Conservation (phyloP, 2,329 filamentous ascomycete genomes). For the Trichoderma atrobrunneum region DNA sequence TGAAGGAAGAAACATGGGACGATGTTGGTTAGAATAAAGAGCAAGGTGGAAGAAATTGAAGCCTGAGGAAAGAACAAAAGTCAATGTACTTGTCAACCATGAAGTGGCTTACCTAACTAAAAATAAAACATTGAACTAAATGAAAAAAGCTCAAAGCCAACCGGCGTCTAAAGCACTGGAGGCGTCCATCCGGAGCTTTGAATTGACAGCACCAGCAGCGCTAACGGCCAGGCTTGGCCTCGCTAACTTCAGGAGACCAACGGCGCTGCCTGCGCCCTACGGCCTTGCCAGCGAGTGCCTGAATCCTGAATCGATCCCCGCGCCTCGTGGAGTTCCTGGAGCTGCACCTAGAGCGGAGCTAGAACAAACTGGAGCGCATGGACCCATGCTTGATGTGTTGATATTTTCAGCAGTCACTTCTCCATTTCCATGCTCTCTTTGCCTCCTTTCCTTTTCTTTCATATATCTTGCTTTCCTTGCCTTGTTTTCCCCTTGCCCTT, state of each 20-base stretch:
- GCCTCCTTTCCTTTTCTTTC: neutral
- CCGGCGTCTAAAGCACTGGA: neutral
- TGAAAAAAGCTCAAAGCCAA: neutral
- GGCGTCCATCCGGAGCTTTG: neutral
- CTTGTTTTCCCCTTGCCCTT: neutral
- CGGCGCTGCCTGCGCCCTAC: neutral
- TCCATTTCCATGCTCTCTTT: neutral
- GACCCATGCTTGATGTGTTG: neutral
- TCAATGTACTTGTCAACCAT: neutral
- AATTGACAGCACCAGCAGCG: neutral
- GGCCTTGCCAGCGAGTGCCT: neutral
- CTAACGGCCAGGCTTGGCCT: neutral
- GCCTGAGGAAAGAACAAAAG: neutral
- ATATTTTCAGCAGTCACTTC: constrained; percentile 4
- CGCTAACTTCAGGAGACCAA: neutral
- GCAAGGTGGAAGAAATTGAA: neutral
- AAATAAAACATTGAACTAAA: neutral
- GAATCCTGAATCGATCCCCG: constrained; percentile 3
- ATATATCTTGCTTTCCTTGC: neutral
- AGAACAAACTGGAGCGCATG: neutral
- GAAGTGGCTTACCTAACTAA: neutral
- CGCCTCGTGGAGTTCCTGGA: constrained; percentile 11
- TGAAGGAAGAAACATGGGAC: neutral
- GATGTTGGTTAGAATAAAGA: neutral
- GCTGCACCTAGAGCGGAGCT: constrained; percentile 8